Base-by-base conservation (phyloP, 192 early-diverging fungal genomes). In the Jimgerdemannia flammicorona region DNA sequence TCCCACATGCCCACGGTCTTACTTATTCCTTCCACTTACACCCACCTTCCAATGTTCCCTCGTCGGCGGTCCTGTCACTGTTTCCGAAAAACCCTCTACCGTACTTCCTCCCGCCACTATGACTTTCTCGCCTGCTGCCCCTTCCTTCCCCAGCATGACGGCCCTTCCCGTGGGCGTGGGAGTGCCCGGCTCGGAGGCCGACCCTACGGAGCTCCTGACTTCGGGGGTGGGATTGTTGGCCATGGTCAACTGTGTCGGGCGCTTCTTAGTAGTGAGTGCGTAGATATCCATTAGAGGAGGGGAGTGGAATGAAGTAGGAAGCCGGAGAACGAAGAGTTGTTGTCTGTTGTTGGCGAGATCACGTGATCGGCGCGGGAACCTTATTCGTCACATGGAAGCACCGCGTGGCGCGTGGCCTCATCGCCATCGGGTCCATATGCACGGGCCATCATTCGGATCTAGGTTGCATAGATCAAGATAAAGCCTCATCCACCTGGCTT, bases 21-120 rank as follows among this genome's bases (percentile, higher is more conserved):
- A 10, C 49, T 14, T 59, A 6, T 10, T 59, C 49, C 14, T 59
- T 59, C 14, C 8, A 0, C 14, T 59, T 59, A 59, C 2, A 43
- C 29, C 19, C 67, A 78, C 77, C 78, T 75, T 79, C 78, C 78
- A 76, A 29, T 76, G 78, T 67, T 69, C 43, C 49, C 70, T 20
- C n/a, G 65, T 71, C 42, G 78, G 78, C 43, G 74, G 78, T 63
- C 74, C 78, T 14, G 14, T 59, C 14, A 14, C 14, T 2, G 14
- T 14, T 6, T 59, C 49, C 49, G 49, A 6, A 14, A 59, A 59
- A 10, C 49, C 49, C 49, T 10, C 49, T 2, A 10, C 14, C 2
- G 8, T 14, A 14, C 49, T 14, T 59, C 49, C 49, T 59, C 8
- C 49, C 8, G 14, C 14, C 49, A 59, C 8, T 59, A 14, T 59